Conservation (phyloP, 768 basidiomycete genomes). For the Paxillus involutus region DNA sequence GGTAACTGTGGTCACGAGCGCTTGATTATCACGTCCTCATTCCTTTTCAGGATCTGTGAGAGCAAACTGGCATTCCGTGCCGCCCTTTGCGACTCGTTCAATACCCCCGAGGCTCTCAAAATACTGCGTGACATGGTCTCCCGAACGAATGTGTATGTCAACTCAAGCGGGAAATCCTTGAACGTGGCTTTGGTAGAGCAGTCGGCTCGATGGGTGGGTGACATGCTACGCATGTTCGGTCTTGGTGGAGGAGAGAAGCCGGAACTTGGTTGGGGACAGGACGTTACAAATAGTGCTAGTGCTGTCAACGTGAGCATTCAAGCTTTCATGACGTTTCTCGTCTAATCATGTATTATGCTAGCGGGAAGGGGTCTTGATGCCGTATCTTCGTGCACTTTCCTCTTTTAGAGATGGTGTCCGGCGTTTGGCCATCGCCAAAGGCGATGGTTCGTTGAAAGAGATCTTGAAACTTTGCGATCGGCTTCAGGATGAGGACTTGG, state of each 20-base stretch:
- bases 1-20: slow-evolving; percentile 40
- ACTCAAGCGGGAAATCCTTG: slow-evolving; percentile 52
- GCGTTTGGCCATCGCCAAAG: slow-evolving; percentile 71
- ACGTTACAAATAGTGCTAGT: slow-evolving; percentile 36
- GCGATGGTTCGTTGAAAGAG: slow-evolving; percentile 66
- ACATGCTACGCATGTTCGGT: slow-evolving; percentile 78
- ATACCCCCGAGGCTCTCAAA: slow-evolving; percentile 83
- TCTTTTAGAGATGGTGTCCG: slow-evolving; percentile 92
- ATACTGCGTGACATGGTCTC: slow-evolving; percentile 80
- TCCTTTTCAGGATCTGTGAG: slow-evolving; percentile 57
- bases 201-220: slow-evolving; percentile 65
- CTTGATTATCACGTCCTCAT: slow-evolving; percentile 8
- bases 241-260: slow-evolving; percentile 66
- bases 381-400: slow-evolving; percentile 82
- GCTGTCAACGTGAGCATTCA: slow-evolving; percentile 46
- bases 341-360: slow-evolving; percentile 31
- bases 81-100: slow-evolving; percentile 95
- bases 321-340: not conserved
- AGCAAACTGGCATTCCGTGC: slow-evolving; percentile 77
- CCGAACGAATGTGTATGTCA: slow-evolving; percentile 86
- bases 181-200: slow-evolving; percentile 66
- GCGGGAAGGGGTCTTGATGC: slow-evolving; percentile 86
- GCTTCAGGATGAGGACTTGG: slow-evolving; percentile 85
- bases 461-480: slow-evolving; percentile 87
- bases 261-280: slow-evolving; percentile 88